Percentiles rank a stretch among this genome's conserved stretches.
Conservation (phyloP, 169 alveolate genomes). For the Perkinsus chesapeaki region DNA sequence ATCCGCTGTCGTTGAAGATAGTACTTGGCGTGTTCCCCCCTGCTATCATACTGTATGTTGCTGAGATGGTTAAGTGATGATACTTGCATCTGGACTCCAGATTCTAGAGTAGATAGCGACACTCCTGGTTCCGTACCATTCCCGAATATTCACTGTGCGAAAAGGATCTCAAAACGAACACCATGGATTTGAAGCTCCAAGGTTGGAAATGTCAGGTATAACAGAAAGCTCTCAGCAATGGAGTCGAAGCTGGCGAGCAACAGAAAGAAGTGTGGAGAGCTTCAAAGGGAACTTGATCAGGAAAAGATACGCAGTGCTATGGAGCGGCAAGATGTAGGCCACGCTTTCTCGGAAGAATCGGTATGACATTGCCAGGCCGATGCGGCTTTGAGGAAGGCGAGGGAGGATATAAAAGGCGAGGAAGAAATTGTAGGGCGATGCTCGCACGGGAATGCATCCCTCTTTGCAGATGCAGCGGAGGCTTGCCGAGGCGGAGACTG, state of each 20-base stretch:
- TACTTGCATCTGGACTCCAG: no score
- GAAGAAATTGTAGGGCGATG: background rate
- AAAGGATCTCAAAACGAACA: no score
- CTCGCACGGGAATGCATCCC: background rate
- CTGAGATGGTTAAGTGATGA: no score
- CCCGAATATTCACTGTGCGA: no score
- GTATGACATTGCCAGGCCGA: background rate
- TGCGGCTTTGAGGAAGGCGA: background rate
- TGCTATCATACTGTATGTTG: no score
- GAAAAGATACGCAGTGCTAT: background rate
- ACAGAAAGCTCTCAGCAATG: background rate
- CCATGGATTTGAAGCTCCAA: no score
- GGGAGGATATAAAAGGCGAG: background rate
- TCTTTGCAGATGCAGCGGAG: background rate
- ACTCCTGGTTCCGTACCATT: no score
- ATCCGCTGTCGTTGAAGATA: no score
- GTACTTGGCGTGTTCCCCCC: no score
- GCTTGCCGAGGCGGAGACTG: background rate
- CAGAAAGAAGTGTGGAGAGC: background rate
- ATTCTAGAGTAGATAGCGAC: no score
- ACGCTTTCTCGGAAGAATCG: background rate
- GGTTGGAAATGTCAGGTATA: background rate
- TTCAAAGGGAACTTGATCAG: background rate
- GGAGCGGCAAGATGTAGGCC: background rate
- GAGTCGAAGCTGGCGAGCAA: background rate